A percentile compares a stretch with the other conserved stretches of the same genome.
Evolutionary conservation across 2,329 filamentous ascomycete species (phyloP).

Genomic region (Didymella lethalis): DNA sequence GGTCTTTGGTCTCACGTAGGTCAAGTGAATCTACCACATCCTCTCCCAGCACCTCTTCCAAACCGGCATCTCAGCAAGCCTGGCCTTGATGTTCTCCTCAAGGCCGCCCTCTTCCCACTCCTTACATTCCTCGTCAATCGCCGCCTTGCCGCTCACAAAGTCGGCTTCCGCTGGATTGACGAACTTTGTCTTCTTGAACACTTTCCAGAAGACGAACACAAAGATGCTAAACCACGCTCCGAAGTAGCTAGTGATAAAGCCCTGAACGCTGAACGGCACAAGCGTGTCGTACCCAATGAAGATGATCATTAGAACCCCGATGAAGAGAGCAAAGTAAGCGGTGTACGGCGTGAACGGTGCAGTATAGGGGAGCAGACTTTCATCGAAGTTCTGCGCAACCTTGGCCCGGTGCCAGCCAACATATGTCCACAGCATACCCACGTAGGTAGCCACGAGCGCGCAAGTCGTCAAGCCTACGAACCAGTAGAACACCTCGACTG

Average conservation of each 20-base stretch:
- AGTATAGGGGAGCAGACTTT: constrained; percentile 5
- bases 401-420: constrained; percentile 21
- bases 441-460: constrained; percentile 21
- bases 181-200: constrained; percentile 65
- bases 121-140: constrained; percentile 52
- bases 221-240: constrained; percentile 42
- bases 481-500: constrained; percentile 66
- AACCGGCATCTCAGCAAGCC: constrained; percentile 15
- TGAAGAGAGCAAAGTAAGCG: constrained; percentile 12
- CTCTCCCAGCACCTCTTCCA: constrained; percentile 21
- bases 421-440: constrained; percentile 23
- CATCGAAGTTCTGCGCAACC: constrained; percentile 19
- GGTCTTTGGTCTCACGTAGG: no score
- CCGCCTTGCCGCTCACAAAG: constrained; percentile 54
- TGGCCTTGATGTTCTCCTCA: constrained; percentile 17
- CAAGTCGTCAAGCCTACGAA: constrained; percentile 70
- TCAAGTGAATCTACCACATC: constrained; percentile 10
- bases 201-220: constrained; percentile 67
- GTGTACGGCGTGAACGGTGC: constrained; percentile 18
- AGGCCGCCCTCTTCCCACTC: constrained; percentile 24
- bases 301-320: constrained; percentile 20
- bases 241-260: constrained; percentile 59
- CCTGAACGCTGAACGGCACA: constrained; percentile 40
- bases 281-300: constrained; percentile 65
- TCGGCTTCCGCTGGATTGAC: constrained; percentile 49